A percentile compares a stretch with the other conserved stretches of the same genome.
Conservation (phyloP, 2,329 filamentous ascomycete species). For the Diplodia sapinea region DNA sequence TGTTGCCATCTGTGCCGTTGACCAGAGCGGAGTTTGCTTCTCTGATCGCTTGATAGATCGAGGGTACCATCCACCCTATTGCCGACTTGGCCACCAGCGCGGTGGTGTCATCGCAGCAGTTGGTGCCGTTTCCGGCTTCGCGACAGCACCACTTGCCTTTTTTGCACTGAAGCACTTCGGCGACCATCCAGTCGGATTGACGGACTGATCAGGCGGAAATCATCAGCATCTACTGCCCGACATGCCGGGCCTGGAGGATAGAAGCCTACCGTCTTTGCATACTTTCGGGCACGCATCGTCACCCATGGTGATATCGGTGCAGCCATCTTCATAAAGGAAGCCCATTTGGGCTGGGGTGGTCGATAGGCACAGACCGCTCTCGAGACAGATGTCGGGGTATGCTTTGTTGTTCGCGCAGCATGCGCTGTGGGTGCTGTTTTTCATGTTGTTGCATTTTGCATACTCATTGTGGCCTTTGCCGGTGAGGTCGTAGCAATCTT, state of each 20-base stretch:
- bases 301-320: background rate
- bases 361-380: background rate
- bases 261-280: background rate
- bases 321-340: background rate
- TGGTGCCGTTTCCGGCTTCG: background rate
- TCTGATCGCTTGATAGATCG: background rate
- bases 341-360: background rate
- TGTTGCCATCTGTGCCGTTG: too few relatives aligned
- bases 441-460: background rate
- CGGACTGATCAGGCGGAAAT: background rate
- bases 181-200: background rate
- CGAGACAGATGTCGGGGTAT: background rate
- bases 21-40: background rate
- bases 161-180: background rate
- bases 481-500: background rate
- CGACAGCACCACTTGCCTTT: background rate
- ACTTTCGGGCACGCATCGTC: background rate
- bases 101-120: background rate
- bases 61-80: background rate
- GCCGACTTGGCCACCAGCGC: background rate
- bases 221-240: background rate
- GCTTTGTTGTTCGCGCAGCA: background rate
- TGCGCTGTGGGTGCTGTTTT: background rate
- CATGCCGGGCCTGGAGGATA: too few relatives aligned
- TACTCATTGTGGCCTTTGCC: background rate